Percentiles rank a stretch among this genome's conserved stretches.
phyloP scores from a whole-genome alignment of 148 eudicot genomes.

The Arctostaphylos glauca region DNA sequence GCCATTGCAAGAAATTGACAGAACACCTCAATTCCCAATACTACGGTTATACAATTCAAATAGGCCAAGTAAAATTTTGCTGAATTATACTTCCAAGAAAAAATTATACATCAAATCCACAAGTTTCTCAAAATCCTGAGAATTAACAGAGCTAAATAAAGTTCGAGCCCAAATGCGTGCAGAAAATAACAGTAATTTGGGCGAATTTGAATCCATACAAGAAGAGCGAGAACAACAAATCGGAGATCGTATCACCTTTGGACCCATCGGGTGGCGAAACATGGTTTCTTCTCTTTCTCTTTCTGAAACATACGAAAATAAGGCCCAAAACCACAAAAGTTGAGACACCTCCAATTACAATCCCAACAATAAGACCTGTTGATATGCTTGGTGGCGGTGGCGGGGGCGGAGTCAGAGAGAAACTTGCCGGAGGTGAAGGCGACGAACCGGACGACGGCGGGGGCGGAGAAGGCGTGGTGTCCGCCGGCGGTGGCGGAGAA shows the following conservation, averaged over 20 bases:
- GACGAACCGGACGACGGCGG: conserved; percentile 10
- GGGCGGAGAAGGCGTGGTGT: conserved; percentile 10
- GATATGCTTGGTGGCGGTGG: conserved; percentile 38
- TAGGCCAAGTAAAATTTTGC: not conserved
- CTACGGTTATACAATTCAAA: not conserved
- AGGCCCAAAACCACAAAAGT: conserved; percentile 42
- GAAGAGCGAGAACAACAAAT: not conserved
- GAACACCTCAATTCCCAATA: not conserved
- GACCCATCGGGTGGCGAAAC: conserved; percentile 32
- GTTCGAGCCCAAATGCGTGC: not conserved
- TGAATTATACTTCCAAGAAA: not conserved
- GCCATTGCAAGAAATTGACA: not conserved
- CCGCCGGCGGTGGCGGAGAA: too few species aligned
- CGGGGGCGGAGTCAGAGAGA: conserved; percentile 26
- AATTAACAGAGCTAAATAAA: not conserved
- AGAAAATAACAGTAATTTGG: not conserved
- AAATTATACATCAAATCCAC: conserved; percentile 5
- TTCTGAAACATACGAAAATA: conserved; percentile 54
- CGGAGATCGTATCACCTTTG: conserved; percentile 39
- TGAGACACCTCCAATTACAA: conserved; percentile 60
- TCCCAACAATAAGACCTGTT: conserved; percentile 64
- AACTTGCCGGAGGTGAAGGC: conserved; percentile 22
- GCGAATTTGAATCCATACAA: not conserved
- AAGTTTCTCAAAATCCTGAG: not conserved
- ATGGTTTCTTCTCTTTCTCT: conserved; percentile 50